phyloP scores from a whole-genome alignment of 129 eudicot genomes.

The Helianthus tuberosus region DNA sequence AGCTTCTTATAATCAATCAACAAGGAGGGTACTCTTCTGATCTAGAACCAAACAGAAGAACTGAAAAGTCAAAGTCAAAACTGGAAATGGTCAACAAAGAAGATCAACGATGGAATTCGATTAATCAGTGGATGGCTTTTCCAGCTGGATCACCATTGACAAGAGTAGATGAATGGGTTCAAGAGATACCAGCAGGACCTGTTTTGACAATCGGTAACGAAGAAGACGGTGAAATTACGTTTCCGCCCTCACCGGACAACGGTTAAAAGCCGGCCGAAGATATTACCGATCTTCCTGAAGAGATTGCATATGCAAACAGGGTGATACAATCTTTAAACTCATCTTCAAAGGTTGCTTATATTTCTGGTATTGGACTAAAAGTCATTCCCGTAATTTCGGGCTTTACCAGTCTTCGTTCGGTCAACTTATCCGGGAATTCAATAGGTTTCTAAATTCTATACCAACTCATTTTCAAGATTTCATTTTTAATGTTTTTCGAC shows the following conservation, averaged over 20 bases:
- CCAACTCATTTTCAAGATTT: neutral
- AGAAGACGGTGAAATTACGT: slow-evolving; percentile 36
- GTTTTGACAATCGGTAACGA: slow-evolving; percentile 18
- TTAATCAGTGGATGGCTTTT: slow-evolving; percentile 84
- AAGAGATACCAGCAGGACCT: slow-evolving; percentile 45
- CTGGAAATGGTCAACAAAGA: slow-evolving; percentile 28
- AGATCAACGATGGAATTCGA: slow-evolving; percentile 44
- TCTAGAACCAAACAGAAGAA: slow-evolving; percentile 54
- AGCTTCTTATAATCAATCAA: slow-evolving; percentile 41
- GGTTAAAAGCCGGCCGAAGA: slow-evolving; percentile 29
- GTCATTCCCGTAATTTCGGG: slow-evolving; percentile 62
- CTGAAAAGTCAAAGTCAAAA: slow-evolving; percentile 43
- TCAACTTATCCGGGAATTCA: slow-evolving; percentile 75
- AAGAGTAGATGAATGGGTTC: slow-evolving; percentile 85
- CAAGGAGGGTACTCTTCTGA: slow-evolving; percentile 90
- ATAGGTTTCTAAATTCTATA: slow-evolving; percentile 50
- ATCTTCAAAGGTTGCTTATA: slow-evolving; percentile 77
- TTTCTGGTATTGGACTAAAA: slow-evolving; percentile 71
- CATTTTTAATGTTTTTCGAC: neutral
- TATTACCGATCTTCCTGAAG: slow-evolving; percentile 49
- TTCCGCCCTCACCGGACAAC: slow-evolving; percentile 59
- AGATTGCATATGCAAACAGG: slow-evolving; percentile 66
- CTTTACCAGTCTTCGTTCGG: slow-evolving; percentile 71
- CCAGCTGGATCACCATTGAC: slow-evolving; percentile 48
- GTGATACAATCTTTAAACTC: slow-evolving; percentile 77